Evolutionary conservation across 2,329 filamentous ascomycete genomes (phyloP).

Genomic region (Verruconis gallopava): DNA sequence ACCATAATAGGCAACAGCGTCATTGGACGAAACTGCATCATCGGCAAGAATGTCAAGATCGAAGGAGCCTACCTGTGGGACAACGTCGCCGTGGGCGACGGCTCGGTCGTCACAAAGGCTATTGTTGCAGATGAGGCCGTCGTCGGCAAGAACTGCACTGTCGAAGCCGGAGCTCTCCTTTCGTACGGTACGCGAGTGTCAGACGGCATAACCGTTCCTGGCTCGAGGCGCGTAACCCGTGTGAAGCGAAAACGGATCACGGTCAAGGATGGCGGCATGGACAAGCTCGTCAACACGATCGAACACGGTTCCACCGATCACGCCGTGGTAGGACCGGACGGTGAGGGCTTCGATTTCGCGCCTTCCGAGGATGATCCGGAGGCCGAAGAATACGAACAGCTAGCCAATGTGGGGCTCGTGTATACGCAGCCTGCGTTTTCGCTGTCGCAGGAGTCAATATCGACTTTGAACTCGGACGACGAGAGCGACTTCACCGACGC

Average conservation of each 20-base stretch:
- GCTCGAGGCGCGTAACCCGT: conserved; percentile 32
- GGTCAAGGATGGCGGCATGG: conserved; percentile 22
- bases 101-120: conserved; percentile 54
- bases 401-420: conserved; percentile 7
- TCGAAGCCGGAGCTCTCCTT: conserved; percentile 63
- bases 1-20: conserved; percentile 61
- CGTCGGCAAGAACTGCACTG: conserved; percentile 56
- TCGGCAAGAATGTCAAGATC: conserved; percentile 72
- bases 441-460: conserved; percentile 44
- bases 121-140: conserved; percentile 62
- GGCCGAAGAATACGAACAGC: conserved; percentile 41
- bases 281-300: conserved; percentile 11
- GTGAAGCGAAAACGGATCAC: conserved; percentile 33
- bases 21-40: conserved; percentile 72
- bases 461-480: conserved; percentile 42
- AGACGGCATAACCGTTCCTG: conserved; percentile 40
- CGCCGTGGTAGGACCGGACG: conserved; percentile 43
- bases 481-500: conserved; percentile 22
- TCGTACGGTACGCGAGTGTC: conserved; percentile 65
- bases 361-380: conserved; percentile 41
- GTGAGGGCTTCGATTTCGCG: conserved; percentile 47
- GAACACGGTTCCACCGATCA: conserved; percentile 30
- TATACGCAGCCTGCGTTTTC: not conserved
- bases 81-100: conserved; percentile 63
- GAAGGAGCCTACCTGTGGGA: conserved; percentile 83